phyloP scores from a whole-genome alignment of 148 eudicot species.

The Chenopodium formosanum region DNA sequence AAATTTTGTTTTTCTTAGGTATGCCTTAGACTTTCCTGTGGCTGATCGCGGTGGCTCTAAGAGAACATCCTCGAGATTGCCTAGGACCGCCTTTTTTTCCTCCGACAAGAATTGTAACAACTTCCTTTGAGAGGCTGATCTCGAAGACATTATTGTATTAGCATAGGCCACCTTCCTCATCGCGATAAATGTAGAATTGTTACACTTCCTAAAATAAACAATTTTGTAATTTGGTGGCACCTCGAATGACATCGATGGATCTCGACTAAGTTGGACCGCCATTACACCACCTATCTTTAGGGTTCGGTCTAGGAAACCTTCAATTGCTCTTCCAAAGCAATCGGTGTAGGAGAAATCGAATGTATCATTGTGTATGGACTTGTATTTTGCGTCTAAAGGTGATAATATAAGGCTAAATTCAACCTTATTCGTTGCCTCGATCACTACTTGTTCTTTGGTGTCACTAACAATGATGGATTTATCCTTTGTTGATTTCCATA shows the following conservation, averaged over 20 bases:
- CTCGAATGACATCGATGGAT: slow-evolving; percentile 17
- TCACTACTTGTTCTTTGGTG: slow-evolving; percentile 11
- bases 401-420: slow-evolving; percentile 10
- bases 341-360: slow-evolving; percentile 41
- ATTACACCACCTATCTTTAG: slow-evolving; percentile 47
- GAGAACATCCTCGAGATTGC: slow-evolving; percentile 60
- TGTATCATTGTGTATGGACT: slow-evolving; percentile 30
- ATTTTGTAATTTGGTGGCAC: slow-evolving; percentile 40
- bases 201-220: slow-evolving; percentile 37
- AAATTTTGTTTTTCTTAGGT: slow-evolving; percentile 47
- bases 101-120: slow-evolving; percentile 30
- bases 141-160: background rate
- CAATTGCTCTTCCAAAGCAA: slow-evolving; percentile 4
- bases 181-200: slow-evolving; percentile 30
- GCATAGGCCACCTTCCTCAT: slow-evolving; percentile 31
- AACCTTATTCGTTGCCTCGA: background rate
- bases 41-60: slow-evolving; percentile 56
- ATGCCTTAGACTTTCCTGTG: slow-evolving; percentile 40
- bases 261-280: slow-evolving; percentile 28
- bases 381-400: slow-evolving; percentile 25
- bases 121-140: slow-evolving; percentile 25
- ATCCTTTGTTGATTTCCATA: slow-evolving; percentile 29
- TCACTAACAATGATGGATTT: slow-evolving; percentile 31
- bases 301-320: slow-evolving; percentile 34
- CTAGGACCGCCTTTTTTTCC: slow-evolving; percentile 45